Evolutionary conservation across 2,329 filamentous ascomycete species (phyloP).

Genomic region (Hymenoscyphus scutula): DNA sequence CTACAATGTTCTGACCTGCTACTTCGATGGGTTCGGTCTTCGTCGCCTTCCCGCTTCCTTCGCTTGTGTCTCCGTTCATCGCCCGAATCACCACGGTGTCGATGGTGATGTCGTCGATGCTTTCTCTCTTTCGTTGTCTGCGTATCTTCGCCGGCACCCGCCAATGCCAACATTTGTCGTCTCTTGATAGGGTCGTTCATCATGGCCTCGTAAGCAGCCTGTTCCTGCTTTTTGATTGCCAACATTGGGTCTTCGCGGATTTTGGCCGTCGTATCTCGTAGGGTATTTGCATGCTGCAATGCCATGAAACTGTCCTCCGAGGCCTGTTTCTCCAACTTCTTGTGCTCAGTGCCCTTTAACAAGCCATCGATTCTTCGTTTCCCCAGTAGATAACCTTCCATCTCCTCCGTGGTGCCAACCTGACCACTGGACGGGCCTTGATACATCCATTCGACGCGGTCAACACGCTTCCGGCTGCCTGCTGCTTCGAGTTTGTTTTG

Average conservation of each 20-base stretch:
- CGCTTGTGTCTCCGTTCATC: conserved; percentile 45
- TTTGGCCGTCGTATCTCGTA: conserved; percentile 79
- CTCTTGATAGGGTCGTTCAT: conserved; percentile 73
- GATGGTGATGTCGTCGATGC: conserved; percentile 42
- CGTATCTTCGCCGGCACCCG: conserved; percentile 51
- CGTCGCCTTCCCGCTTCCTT: conserved; percentile 40
- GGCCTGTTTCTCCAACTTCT: conserved; percentile 75
- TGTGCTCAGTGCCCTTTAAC: conserved; percentile 75
- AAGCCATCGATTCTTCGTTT: conserved; percentile 90
- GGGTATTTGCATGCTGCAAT: conserved; percentile 66
- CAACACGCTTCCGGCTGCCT: conserved; percentile 74
- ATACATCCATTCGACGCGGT: conserved; percentile 98
- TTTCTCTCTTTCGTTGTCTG: conserved; percentile 47
- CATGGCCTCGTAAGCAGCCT: conserved; percentile 74
- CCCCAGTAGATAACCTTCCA: conserved; percentile 88
- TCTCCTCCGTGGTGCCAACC: conserved; percentile 78
- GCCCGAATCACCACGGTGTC: conserved; percentile 37
- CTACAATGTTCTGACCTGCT: conserved; percentile 38
- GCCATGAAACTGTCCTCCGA: conserved; percentile 59
- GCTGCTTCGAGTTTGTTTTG: conserved; percentile 86
- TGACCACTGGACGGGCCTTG: conserved; percentile 77
- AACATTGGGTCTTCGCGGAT: conserved; percentile 87
- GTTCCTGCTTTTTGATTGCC: conserved; percentile 90
- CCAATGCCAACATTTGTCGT: conserved; percentile 63
- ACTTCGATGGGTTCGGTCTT: conserved; percentile 37